Evolutionary conservation across 768 basidiomycete species (phyloP), one percentile per base, ranked within the genome.

Genomic region (Tremella yokohamensis): DNA sequence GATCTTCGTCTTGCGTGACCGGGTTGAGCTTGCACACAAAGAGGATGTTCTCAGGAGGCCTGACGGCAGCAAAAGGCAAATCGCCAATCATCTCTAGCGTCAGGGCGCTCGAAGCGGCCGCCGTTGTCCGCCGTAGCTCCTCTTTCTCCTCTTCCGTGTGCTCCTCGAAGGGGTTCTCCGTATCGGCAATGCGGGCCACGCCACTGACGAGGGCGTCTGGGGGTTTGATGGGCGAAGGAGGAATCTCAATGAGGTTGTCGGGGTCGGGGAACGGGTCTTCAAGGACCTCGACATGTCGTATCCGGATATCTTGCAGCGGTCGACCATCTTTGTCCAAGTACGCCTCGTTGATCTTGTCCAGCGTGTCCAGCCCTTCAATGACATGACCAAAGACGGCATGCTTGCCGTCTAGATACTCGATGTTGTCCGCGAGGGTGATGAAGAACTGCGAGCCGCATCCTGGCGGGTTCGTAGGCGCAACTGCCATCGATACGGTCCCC

Each of bases 21-120:
- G 89, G 84, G 71, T 99, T 99, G 63, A 98, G 83, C 73, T 98
- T 98, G 85, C 96, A 99, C 9, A 99, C 93, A 77, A 99, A 99
- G 12, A 99, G 78, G 24, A 98, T 92, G 76, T 98, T 98, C 78
- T 99, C 96, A 0, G 96, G 96, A 0, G 96, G 96, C 44, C 92
- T 84, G 44, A 99, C 92, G 70, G 94, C 92, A 22, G 96, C 96
- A 73, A 99, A 98, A 0, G 96, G 96, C 53, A 98, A 80, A 77
- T 99, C 96, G 40, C 96, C 96, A 56, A 99, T 94, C 96, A 99
- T 99, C 77, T 99, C 96, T 51, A 99, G 83, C 3, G 96, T 98
- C 39, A 99, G 80, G 0, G 96, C 96, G 45, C 92, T 91, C 0
- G 94, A 91, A 0, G 84, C 84, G 0, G 96, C 94, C 0, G 92